Percentiles rank a stretch among this genome's conserved stretches.
Evolutionary conservation across 768 basidiomycete species (phyloP).

Genomic region (Cytidiella melzeri): DNA sequence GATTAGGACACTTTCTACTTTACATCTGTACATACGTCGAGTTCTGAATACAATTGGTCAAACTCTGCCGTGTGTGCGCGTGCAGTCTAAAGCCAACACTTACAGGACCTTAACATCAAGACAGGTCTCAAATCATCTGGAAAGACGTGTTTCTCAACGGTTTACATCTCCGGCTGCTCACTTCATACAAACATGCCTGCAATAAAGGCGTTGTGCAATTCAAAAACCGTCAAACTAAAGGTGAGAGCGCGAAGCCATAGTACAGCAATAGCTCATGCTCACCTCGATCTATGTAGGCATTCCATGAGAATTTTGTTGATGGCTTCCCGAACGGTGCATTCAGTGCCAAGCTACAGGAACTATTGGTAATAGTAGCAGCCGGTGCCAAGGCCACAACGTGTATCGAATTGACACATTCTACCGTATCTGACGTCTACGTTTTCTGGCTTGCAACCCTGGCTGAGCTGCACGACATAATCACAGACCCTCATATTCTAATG

Average conservation of each 20-base stretch:
- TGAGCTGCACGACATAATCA: constrained; percentile 1
- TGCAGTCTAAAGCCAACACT: neutral
- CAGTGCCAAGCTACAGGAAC: neutral
- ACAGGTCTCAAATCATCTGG: neutral
- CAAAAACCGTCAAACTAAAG: neutral
- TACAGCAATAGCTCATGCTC: no score
- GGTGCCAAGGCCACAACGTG: neutral
- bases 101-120: neutral
- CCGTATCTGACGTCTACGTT: neutral
- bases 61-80: neutral
- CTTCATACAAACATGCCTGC: neutral
- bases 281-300: neutral
- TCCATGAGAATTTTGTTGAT: neutral
- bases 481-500: neutral
- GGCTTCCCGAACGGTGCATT: neutral
- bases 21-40: no score
- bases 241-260: neutral
- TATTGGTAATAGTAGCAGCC: neutral
- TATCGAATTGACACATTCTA: neutral
- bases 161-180: neutral
- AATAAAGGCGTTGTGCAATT: neutral
- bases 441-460: neutral
- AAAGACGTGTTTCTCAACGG: neutral
- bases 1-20: no score
- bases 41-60: neutral